These are phyloP conservation scores for Boechera retrofracta DNA, from an alignment of 345 rosid genomes.

Conservation along the genomic window DNA sequence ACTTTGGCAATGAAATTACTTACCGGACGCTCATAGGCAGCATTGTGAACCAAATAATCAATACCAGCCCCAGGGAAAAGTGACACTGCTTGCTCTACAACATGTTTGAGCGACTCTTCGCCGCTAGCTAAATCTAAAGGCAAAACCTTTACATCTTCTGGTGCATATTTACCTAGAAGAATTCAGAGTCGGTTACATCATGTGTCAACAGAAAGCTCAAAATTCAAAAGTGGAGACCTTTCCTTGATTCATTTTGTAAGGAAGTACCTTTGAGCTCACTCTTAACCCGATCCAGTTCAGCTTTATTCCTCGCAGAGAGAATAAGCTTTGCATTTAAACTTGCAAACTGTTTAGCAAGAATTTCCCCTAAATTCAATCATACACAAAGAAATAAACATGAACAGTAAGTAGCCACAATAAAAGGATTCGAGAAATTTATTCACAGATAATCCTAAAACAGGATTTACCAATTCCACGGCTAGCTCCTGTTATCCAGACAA, in stretches of 20 bases:
- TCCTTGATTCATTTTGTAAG: not conserved
- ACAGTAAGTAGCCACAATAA: not conserved
- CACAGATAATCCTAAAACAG: not conserved
- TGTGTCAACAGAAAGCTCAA: constrained; percentile 19
- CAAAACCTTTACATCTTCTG: constrained; percentile 70
- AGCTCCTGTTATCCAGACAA: constrained; percentile 95
- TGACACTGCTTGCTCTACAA: constrained; percentile 75
- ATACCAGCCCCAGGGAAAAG: constrained; percentile 72
- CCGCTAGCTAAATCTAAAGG: constrained; percentile 88
- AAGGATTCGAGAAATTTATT: not conserved
- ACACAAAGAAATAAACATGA: not conserved
- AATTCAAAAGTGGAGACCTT: not conserved
- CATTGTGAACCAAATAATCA: constrained; percentile 89
- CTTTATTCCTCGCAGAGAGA: constrained; percentile 81
- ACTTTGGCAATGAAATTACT: constrained; percentile 36
- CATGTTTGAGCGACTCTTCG: constrained; percentile 67
- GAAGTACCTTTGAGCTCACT: constrained; percentile 68
- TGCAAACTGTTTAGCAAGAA: constrained; percentile 85
- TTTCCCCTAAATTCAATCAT: constrained; percentile 62
- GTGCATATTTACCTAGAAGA: constrained; percentile 76
- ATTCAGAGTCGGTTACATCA: constrained; percentile 1
- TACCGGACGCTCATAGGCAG: constrained; percentile 95
- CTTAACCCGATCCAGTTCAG: constrained; percentile 78
- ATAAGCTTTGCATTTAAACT: constrained; percentile 90
- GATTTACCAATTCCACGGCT: constrained; percentile 90